Conservation (phyloP, 345 rosid genomes). For the Capsella bursapastoris region DNA sequence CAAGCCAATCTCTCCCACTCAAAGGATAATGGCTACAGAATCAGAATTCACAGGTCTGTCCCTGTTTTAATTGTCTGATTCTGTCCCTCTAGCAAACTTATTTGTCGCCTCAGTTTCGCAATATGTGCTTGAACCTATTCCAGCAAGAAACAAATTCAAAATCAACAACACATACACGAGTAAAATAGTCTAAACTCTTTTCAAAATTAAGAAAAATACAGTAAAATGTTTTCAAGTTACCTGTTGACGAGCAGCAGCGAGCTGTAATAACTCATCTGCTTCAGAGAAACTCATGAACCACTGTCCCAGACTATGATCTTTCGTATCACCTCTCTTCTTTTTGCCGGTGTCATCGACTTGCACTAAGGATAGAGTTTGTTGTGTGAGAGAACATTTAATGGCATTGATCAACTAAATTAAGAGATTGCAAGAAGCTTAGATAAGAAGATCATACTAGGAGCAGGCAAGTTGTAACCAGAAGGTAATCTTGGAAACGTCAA, state of each 20-base stretch:
- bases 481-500: constrained; percentile 67
- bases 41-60: constrained; percentile 54
- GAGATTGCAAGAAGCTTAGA: not conserved
- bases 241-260: constrained; percentile 78
- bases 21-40: constrained; percentile 21
- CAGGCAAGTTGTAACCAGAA: constrained; percentile 60
- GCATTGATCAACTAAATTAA: not conserved
- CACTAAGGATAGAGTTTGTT: constrained; percentile 6
- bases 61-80: constrained; percentile 62
- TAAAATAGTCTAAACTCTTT: not conserved
- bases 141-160: constrained; percentile 2
- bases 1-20: constrained; percentile 24
- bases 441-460: constrained; percentile 51
- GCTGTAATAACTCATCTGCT: constrained; percentile 72
- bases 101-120: constrained; percentile 66
- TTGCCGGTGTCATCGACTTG: constrained; percentile 51
- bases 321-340: constrained; percentile 65
- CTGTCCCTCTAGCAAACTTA: constrained; percentile 70
- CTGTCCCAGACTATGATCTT: constrained; percentile 60
- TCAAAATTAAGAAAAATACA: not conserved
- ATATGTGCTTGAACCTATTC: constrained; percentile 80
- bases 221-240: constrained; percentile 25
- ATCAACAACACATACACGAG: constrained; percentile 14
- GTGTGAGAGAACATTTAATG: constrained; percentile 10
- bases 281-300: constrained; percentile 73